These are phyloP conservation scores for Pharus latifolius DNA, from an alignment of 176 grass and related monocot genomes.

Conservation along the genomic window DNA sequence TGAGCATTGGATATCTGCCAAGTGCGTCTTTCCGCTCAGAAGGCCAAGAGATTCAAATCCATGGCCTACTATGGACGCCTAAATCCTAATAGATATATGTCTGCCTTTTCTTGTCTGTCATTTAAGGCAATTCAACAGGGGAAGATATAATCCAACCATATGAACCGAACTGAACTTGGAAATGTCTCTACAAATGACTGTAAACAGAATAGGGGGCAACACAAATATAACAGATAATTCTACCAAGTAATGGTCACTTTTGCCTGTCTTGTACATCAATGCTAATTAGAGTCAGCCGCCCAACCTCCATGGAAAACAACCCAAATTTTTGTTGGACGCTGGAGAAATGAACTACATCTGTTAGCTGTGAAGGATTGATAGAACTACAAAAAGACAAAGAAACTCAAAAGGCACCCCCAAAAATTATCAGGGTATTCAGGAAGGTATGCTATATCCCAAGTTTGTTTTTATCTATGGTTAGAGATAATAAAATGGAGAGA, in stretches of 20 bases:
- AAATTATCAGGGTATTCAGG: neutral
- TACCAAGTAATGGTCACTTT: neutral
- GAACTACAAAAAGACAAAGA: neutral
- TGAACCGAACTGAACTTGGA: too few relatives aligned
- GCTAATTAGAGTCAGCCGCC: neutral
- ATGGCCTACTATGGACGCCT: too few relatives aligned
- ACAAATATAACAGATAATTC: neutral
- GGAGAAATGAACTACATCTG: neutral
- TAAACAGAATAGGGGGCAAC: neutral
- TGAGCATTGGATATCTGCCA: too few relatives aligned
- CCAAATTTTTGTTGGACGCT: neutral
- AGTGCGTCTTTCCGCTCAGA: too few relatives aligned
- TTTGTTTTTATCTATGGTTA: constrained; percentile 17
- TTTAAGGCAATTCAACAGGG: too few relatives aligned
- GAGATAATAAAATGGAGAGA: neutral
- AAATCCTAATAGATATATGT: too few relatives aligned
- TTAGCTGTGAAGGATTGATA: neutral
- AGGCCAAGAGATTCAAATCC: too few relatives aligned
- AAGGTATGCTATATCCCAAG: neutral
- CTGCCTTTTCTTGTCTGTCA: too few relatives aligned
- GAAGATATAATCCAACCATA: too few relatives aligned
- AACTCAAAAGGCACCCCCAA: neutral
- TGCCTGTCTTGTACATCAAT: neutral
- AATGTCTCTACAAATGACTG: neutral
- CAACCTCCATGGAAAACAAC: neutral